phyloP scores from a whole-genome alignment of 2,329 filamentous ascomycete species.

The Calonectria crousiana region DNA sequence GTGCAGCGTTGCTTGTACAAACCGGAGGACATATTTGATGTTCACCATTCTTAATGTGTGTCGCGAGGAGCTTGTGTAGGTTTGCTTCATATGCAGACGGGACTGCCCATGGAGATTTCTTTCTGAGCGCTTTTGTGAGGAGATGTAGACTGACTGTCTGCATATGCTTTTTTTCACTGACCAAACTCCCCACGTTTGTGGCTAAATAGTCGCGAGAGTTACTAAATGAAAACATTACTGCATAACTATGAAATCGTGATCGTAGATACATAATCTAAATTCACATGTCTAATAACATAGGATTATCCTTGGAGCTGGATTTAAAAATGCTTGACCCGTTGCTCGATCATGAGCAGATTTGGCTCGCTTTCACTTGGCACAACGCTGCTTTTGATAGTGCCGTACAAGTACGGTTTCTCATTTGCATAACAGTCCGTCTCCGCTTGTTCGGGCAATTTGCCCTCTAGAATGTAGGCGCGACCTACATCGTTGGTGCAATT shows the following conservation, averaged over 20 bases:
- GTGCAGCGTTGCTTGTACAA: background rate
- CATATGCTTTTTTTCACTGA: background rate
- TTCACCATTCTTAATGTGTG: background rate
- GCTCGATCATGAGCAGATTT: constrained; percentile 15
- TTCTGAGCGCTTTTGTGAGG: background rate
- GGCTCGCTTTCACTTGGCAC: background rate
- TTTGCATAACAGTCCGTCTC: constrained; percentile 62
- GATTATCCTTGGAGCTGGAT: too few relatives aligned
- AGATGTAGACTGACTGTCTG: background rate
- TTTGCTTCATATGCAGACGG: background rate
- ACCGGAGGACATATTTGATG: background rate
- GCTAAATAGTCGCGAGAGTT: background rate
- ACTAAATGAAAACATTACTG: background rate
- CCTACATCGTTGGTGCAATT: constrained; percentile 58
- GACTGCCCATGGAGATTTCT: background rate
- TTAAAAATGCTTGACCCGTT: constrained; percentile 16
- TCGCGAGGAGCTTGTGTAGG: background rate
- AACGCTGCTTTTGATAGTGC: constrained; percentile 32
- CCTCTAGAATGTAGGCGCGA: constrained; percentile 55
- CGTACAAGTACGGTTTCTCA: constrained; percentile 61
- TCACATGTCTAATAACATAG: background rate
- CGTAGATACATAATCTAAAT: background rate
- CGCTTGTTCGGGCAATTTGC: constrained; percentile 52
- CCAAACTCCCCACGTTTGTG: background rate
- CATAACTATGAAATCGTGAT: background rate